A percentile compares a stretch with the other conserved stretches of the same genome.
These are phyloP conservation scores for Tetragonia tetragonoides DNA, from an alignment of 148 eudicot genomes.

Conservation along the genomic window DNA sequence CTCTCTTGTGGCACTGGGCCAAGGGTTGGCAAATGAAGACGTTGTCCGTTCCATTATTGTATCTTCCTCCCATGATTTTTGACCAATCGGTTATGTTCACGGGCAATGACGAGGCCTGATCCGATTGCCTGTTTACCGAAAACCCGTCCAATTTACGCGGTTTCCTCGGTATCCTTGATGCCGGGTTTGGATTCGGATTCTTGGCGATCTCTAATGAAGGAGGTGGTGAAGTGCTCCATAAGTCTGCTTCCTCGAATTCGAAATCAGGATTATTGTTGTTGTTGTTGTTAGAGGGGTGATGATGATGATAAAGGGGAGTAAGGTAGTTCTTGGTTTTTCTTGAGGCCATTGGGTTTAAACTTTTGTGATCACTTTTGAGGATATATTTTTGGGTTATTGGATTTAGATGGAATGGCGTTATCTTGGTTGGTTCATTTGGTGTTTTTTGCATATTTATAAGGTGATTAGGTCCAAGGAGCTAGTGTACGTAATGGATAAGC, in stretches of 20 bases:
- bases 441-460: too few relatives aligned
- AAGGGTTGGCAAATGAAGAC: too few relatives aligned
- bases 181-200: neutral
- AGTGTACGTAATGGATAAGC: too few relatives aligned
- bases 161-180: neutral
- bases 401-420: neutral
- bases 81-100: slow-evolving; percentile 28
- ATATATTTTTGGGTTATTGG: neutral
- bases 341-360: neutral
- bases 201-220: neutral
- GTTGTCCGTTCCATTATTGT: neutral
- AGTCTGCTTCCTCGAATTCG: neutral
- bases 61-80: slow-evolving; percentile 9
- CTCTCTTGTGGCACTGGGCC: too few relatives aligned
- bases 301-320: neutral
- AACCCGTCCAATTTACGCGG: neutral
- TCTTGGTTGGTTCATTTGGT: neutral
- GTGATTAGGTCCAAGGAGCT: neutral
- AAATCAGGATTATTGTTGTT: neutral
- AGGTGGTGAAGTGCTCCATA: neutral
- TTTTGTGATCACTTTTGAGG: neutral
- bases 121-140: neutral
- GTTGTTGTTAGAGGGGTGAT: neutral
- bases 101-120: slow-evolving; percentile 21
- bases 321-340: neutral